These are phyloP conservation scores for Priceomyces fermenticarens DNA, from an alignment of 805 yeast genomes.

Conservation along the genomic window DNA sequence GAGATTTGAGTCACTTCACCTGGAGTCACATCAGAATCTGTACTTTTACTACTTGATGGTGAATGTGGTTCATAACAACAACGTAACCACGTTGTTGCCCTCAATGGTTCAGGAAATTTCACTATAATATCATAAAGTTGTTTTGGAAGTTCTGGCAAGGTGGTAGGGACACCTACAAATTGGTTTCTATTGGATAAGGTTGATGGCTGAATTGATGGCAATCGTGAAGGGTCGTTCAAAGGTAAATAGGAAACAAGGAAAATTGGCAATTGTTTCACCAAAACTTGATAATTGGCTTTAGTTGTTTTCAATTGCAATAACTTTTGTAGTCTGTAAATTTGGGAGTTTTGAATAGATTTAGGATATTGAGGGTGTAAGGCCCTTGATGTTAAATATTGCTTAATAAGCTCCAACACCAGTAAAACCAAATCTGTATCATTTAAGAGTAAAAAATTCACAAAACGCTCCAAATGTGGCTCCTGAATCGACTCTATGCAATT, in stretches of 20 bases:
- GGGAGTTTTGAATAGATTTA: constrained; percentile 28
- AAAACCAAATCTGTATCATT: constrained; percentile 70
- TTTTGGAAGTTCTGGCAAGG: constrained; percentile 59
- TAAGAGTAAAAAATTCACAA: constrained; percentile 57
- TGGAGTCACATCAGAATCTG: constrained; percentile 21
- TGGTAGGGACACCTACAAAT: constrained; percentile 50
- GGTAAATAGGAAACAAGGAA: constrained; percentile 38
- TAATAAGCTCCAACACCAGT: constrained; percentile 76
- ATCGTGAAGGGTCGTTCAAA: constrained; percentile 28
- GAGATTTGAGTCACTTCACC: constrained; percentile 95
- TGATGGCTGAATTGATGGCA: constrained; percentile 19
- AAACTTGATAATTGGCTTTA: constrained; percentile 46
- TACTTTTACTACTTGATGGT: constrained; percentile 8
- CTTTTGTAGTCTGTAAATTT: constrained; percentile 41
- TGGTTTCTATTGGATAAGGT: constrained; percentile 51
- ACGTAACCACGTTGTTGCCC: constrained; percentile 94
- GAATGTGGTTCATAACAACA: constrained; percentile 76
- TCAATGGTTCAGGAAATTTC: constrained; percentile 72
- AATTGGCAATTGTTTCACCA: constrained; percentile 61
- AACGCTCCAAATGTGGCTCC: constrained; percentile 44
- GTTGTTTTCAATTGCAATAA: constrained; percentile 49
- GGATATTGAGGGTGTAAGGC: constrained; percentile 32
- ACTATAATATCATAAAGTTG: constrained; percentile 60
- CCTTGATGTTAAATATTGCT: constrained; percentile 72
- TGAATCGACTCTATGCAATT: constrained; percentile 41